Evolutionary conservation across 371 early-diverging fungal species (phyloP).

Genomic region (Lichtheimia ramosa): DNA sequence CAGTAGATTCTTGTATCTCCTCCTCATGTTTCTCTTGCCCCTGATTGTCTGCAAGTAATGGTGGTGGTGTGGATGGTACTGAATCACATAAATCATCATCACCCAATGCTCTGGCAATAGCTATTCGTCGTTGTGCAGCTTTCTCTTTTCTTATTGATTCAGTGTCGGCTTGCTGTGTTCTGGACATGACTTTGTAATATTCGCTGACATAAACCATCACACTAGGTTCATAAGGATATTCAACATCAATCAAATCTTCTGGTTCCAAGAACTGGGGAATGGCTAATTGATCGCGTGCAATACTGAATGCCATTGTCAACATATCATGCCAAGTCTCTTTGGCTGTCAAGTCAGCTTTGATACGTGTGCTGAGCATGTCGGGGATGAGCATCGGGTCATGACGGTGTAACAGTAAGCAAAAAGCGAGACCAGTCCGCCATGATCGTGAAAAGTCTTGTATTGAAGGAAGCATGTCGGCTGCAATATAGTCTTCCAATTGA

Average conservation of each 20-base stretch:
- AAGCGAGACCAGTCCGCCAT: slow-evolving; percentile 77
- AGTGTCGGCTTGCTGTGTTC: slow-evolving; percentile 6
- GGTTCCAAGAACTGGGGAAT: slow-evolving; percentile 47
- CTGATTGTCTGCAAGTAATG: neutral
- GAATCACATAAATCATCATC: no score
- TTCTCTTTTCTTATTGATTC: neutral
- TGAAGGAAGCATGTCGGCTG: slow-evolving; percentile 55
- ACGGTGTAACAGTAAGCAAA: slow-evolving; percentile 70
- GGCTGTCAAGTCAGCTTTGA: slow-evolving; percentile 20
- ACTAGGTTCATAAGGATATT: slow-evolving; percentile 47
- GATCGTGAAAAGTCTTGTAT: slow-evolving; percentile 68
- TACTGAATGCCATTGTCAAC: slow-evolving; percentile 34
- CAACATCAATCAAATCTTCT: slow-evolving; percentile 49
- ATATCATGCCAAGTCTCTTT: slow-evolving; percentile 36
- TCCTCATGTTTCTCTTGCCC: neutral
- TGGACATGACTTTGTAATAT: slow-evolving; percentile 44
- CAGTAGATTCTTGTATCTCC: neutral
- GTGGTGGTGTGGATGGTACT: slow-evolving; percentile 6
- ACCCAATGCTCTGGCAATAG: slow-evolving; percentile 4
- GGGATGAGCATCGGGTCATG: slow-evolving; percentile 67
- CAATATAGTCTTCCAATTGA: slow-evolving; percentile 62
- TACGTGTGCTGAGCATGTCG: slow-evolving; percentile 43
- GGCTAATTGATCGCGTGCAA: slow-evolving; percentile 34
- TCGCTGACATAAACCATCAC: slow-evolving; percentile 55
- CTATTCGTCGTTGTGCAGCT: slow-evolving; percentile 3